phyloP scores from a whole-genome alignment of 495 filamentous ascomycete genomes.

The Penicillium coffeae region DNA sequence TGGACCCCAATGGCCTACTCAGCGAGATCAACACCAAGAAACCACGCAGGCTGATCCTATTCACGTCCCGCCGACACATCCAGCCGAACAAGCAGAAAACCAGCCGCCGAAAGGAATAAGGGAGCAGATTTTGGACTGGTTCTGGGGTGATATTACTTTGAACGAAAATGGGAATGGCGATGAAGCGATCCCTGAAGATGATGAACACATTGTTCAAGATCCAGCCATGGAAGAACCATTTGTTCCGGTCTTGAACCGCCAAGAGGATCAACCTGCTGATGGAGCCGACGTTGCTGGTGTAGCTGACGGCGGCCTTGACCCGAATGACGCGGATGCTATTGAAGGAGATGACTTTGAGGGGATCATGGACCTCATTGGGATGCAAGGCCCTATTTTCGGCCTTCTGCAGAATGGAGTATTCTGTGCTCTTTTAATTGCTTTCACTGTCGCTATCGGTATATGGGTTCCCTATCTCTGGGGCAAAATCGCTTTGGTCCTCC shows the following conservation, averaged over 20 bases:
- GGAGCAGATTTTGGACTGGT: slow-evolving; percentile 46
- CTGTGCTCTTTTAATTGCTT: slow-evolving; percentile 81
- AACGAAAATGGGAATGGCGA: slow-evolving; percentile 29
- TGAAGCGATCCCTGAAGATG: slow-evolving; percentile 37
- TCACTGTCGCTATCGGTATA: slow-evolving; percentile 77
- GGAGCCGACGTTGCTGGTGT: slow-evolving; percentile 25
- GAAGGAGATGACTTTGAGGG: slow-evolving; percentile 98
- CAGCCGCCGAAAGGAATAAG: slow-evolving; percentile 12
- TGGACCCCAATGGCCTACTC: neutral
- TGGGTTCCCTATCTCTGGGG: slow-evolving; percentile 91
- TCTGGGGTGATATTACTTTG: slow-evolving; percentile 58
- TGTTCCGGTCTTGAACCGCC: slow-evolving; percentile 46
- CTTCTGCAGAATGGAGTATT: slow-evolving; percentile 94
- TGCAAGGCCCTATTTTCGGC: slow-evolving; percentile 87
- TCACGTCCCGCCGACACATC: neutral
- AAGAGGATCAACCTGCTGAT: slow-evolving; percentile 13
- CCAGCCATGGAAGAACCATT: slow-evolving; percentile 61
- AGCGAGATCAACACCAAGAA: neutral
- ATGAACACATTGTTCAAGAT: slow-evolving; percentile 56
- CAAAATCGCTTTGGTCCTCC: slow-evolving; percentile 70
- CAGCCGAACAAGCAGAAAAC: neutral
- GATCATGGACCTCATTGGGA: slow-evolving; percentile 91
- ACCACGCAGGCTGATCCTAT: neutral
- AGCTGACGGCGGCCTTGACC: slow-evolving; percentile 49
- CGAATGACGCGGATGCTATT: slow-evolving; percentile 55